Base-by-base conservation (phyloP, 1,139 yeast species). In the Kodamaea sp. region DNA sequence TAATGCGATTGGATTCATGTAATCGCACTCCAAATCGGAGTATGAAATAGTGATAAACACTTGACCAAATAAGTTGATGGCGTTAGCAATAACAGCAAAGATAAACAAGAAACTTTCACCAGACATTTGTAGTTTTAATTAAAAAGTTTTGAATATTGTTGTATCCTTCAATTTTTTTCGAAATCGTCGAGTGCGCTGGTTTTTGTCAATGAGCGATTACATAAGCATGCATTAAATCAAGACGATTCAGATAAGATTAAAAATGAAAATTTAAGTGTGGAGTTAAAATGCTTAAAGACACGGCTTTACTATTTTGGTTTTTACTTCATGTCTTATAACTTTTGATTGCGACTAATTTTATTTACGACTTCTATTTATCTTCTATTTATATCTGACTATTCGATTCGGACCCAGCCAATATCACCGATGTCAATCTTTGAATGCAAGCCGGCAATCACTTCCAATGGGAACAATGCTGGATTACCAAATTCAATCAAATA, bases 1-100 rank as follows among this genome's bases (percentile, higher is more conserved):
- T 53, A 92, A 75, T 64, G 94, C 98, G 60, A 92, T 89, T 37
- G 97, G 97, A 63, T 92, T 92, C 70, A 90, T 88, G 69, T 89
- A 90, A 61, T 90, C 97, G 55, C 92, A 85, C 66, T 89, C 97
- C 62, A 89, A 75, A 65, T 90, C 97, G 49, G 95, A 85, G 70
- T 84, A 89, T 82, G 87, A 81, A 62, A 89, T 87, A 32, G 96
- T 87, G 74, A 89, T 88, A 65, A 84, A 90, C 40, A 89, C 96
- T 67, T 89, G 96, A 26, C 86, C 73, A 59, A 90, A 89, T 67
- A 90, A 74, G 74, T 86, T 88, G 52, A 84, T 78, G 46, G 95
- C 94, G 66, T 90, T 90, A 49, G 81, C 74, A 46, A 89, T 60
- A 39, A 89, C 95, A n/a, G 96, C 90, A 56, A 85, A 73, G 48